Conservation (phyloP, 768 basidiomycete species). For the Termitomyces sp. region DNA sequence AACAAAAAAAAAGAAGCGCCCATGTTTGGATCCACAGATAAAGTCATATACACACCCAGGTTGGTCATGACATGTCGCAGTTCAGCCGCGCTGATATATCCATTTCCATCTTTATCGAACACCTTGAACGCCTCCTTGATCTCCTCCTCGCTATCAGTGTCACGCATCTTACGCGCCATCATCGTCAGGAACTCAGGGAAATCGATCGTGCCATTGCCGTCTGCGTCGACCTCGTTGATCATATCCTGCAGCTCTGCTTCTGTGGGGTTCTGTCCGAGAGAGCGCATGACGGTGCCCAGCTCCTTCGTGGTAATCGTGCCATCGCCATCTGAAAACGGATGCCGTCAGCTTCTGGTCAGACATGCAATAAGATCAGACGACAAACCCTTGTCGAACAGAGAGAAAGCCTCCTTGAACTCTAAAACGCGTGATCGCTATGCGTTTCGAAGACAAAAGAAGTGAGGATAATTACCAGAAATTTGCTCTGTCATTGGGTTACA, state of each 20-base stretch:
- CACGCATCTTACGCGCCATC: conserved; percentile 88
- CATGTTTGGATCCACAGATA: neutral
- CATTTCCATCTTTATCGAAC: conserved; percentile 95
- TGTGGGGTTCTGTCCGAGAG: conserved; percentile 88
- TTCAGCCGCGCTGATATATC: conserved; percentile 83
- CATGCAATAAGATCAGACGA: conserved; percentile 11
- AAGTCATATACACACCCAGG: conserved; percentile 51
- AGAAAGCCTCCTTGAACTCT: conserved; percentile 99
- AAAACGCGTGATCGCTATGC: neutral
- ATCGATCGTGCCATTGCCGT: conserved; percentile 86
- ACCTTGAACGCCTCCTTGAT: conserved; percentile 96
- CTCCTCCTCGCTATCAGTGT: conserved; percentile 91
- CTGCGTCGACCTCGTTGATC: conserved; percentile 87
- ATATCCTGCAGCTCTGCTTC: conserved; percentile 90
- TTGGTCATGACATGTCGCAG: conserved; percentile 89
- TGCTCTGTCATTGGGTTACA: conserved; percentile 54
- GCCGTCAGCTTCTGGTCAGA: conserved; percentile 1
- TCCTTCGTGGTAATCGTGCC: conserved; percentile 90
- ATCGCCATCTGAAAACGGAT: conserved; percentile 65
- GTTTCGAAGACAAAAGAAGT: neutral
- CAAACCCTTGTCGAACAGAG: conserved; percentile 92
- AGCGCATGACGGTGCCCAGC: conserved; percentile 92
- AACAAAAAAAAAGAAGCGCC: neutral
- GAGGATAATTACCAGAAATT: conserved; percentile 67
- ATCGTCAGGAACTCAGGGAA: conserved; percentile 78